A percentile compares a stretch with the other conserved stretches of the same genome.
Conservation (phyloP, 306 rosid genomes). For the Adenanthera pavonina region DNA sequence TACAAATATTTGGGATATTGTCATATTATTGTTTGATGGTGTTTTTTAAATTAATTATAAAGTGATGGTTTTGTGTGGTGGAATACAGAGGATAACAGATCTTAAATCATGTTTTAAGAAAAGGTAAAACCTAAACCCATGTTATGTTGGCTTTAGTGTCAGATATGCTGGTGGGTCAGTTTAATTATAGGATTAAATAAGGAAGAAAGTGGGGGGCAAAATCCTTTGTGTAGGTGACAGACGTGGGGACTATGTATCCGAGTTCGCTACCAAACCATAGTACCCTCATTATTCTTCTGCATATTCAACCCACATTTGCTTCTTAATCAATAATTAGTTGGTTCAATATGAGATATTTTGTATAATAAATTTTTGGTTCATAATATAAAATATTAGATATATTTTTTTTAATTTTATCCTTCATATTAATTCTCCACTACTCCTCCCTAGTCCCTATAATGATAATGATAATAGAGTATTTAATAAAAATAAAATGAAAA, state of each 20-base stretch:
- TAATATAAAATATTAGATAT: no score
- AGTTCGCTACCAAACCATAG: constrained; percentile 10
- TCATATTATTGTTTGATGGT: background rate
- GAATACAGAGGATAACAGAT: background rate
- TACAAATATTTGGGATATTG: background rate
- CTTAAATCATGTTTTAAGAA: background rate
- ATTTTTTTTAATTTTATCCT: no score
- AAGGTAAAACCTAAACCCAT: background rate
- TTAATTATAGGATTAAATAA: background rate
- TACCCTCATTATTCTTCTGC: background rate
- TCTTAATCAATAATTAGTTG: background rate
- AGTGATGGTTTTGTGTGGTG: background rate
- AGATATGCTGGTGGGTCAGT: background rate
- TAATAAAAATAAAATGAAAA: no score
- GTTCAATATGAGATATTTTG: no score
- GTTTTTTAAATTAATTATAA: background rate
- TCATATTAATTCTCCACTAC: no score
- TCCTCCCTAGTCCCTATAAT: no score
- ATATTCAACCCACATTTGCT: background rate
- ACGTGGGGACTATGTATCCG: background rate
- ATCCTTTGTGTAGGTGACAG: background rate
- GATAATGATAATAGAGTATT: no score
- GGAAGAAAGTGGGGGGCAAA: background rate
- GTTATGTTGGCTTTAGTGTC: background rate
- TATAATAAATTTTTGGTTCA: no score